Evolutionary conservation across 352 stramenopile genomes (phyloP), one percentile per base, ranked within the genome.

Genomic region (Phytophthora melonis): DNA sequence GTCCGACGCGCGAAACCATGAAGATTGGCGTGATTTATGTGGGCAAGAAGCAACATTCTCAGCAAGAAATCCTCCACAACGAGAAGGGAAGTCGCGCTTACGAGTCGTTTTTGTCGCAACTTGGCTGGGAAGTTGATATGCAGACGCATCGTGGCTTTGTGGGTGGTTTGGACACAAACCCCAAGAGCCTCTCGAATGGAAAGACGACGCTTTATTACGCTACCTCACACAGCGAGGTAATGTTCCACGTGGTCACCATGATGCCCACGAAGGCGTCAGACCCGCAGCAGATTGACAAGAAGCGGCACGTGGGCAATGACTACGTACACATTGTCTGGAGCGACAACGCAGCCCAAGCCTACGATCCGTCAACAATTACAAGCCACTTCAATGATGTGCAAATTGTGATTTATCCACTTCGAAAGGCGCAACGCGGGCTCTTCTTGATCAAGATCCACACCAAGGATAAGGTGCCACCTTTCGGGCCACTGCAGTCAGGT

Each of bases 361-460:
- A 97, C 59, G 87, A 92, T 47, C 87, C 88, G 16, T 84, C 80
- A n/a, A 97, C 90, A 14, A 97, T 97, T 71, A 96, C 88, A 21
- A 96, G 89, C 30, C 90, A 97, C 63, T 97, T 97, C 64, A 97
- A 97, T 57, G 88, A 95, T 58, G 90, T 97, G 8, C 90, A 96
- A 58, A 80, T 97, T 21, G 89, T 97, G 14, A 92, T 97, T 30
- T 95, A 93, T 36, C 89, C 90, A 3, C 66, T 97, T 18, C 78
- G 81, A 1, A 81, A 84, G 5, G 75, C 79, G 11, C 88, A 95
- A 41, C 72, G 83, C 5, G 90, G 88, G 0, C 69, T 97, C 25
- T 95, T 88, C 70, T 66, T 93, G 18, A 81, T 96, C 49, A 86
- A 94, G 50, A 90, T 96, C 52, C 81, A 93, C 71, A 83, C 87